These are phyloP conservation scores for Lentinula lateritia DNA, from an alignment of 768 basidiomycete species.

Conservation along the genomic window DNA sequence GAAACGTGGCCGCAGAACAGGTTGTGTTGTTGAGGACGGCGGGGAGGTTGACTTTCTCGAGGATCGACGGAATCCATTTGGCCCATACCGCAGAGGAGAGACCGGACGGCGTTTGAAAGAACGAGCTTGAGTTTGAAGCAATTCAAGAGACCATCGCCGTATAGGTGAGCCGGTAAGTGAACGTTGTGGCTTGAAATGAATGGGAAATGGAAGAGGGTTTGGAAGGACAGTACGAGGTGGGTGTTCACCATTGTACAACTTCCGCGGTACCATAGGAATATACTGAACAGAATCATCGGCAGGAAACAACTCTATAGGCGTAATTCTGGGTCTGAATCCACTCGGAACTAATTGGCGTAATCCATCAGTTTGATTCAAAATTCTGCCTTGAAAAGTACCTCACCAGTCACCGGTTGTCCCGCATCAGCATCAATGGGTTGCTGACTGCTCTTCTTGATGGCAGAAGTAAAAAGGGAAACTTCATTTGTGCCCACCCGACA, in stretches of 20 bases:
- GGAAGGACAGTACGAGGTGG: conserved; percentile 22
- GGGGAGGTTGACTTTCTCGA: background rate
- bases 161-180: conserved; percentile 38
- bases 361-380: background rate
- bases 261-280: conserved; percentile 32
- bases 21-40: background rate
- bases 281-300: conserved; percentile 27
- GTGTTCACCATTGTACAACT: conserved; percentile 16
- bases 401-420: background rate
- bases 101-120: background rate
- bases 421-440: background rate
- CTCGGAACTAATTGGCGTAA: conserved; percentile 4
- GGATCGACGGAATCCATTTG: background rate
- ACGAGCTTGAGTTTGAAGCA: background rate
- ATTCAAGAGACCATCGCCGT: conserved; percentile 4
- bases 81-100: conserved; percentile 4
- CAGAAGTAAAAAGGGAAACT: conserved; percentile 35
- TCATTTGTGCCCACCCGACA: conserved; percentile 38
- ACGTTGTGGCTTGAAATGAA: conserved; percentile 32
- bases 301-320: conserved; percentile 8
- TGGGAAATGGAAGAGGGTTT: conserved; percentile 24
- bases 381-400: background rate
- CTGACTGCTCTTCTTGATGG: conserved; percentile 2
- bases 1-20: background rate
- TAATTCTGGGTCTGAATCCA: conserved; percentile 2